These are phyloP conservation scores for Lignosus rhinocerotis DNA, from an alignment of 1,284 basidiomycete genomes.

Conservation along the genomic window DNA sequence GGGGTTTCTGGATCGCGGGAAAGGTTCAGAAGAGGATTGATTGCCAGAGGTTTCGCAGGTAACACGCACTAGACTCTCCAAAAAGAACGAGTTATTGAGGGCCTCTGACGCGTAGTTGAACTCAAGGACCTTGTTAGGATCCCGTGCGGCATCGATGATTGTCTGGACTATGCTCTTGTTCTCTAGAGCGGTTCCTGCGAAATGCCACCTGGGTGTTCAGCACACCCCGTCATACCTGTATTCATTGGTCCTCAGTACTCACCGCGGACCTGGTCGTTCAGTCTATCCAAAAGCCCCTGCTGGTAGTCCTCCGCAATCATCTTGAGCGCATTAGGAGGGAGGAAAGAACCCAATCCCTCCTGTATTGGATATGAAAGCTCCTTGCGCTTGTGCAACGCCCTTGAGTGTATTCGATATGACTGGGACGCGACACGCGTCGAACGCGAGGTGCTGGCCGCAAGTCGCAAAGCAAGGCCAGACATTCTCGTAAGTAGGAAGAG, in stretches of 20 bases:
- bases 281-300: conserved; percentile 70
- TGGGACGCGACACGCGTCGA: conserved; percentile 22
- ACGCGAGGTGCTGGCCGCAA: conserved; percentile 28
- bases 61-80: conserved; percentile 75
- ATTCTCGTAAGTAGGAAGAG: conserved; percentile 18
- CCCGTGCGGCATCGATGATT: conserved; percentile 68
- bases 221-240: not conserved
- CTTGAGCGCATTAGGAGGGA: conserved; percentile 66
- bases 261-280: conserved; percentile 78
- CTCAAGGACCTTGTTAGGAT: conserved; percentile 65
- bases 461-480: conserved; percentile 27
- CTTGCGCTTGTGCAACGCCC: conserved; percentile 57
- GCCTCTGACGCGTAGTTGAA: conserved; percentile 95
- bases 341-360: conserved; percentile 71
- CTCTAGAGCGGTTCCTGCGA: conserved; percentile 33
- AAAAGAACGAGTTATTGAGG: conserved; percentile 95
- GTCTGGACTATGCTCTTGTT: conserved; percentile 71
- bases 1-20: conserved; percentile 47
- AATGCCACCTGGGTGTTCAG: conserved; percentile 17
- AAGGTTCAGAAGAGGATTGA: not conserved
- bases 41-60: not conserved
- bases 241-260: conserved; percentile 25
- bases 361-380: conserved; percentile 66
- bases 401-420: conserved; percentile 24
- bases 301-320: conserved; percentile 80